These are phyloP conservation scores for Stellera chamaejasme DNA, from an alignment of 345 rosid genomes.

Conservation along the genomic window DNA sequence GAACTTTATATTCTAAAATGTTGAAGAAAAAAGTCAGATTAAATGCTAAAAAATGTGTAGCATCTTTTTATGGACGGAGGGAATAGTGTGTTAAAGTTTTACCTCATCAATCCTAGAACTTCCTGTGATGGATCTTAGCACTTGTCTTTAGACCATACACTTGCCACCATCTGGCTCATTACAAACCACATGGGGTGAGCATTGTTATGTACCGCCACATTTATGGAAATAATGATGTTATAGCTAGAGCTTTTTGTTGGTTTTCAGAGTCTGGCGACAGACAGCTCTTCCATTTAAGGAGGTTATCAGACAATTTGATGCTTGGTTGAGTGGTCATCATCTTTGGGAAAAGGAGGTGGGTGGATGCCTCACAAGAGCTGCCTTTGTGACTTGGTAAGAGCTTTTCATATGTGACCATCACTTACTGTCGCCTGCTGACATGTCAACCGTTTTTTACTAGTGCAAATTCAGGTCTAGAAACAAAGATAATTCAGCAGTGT, in stretches of 20 bases:
- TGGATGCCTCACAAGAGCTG: conserved; percentile 46
- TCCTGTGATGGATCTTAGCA: too few species aligned
- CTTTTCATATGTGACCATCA: background rate
- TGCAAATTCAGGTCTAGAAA: conserved; percentile 87
- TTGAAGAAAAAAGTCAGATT: too few species aligned
- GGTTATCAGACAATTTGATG: conserved; percentile 64
- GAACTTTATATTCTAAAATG: too few species aligned
- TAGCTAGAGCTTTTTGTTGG: background rate
- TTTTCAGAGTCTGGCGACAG: conserved; percentile 83
- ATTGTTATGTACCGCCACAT: too few species aligned
- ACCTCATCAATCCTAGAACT: too few species aligned
- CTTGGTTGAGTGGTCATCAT: conserved; percentile 51
- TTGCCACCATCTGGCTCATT: too few species aligned
- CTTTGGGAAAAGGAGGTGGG: conserved; percentile 44
- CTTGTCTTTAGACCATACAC: too few species aligned
- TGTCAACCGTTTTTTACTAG: conserved; percentile 24
- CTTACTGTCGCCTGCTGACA: conserved; percentile 10
- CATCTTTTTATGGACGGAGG: too few species aligned
- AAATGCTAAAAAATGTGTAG: too few species aligned
- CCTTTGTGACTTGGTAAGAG: conserved; percentile 71
- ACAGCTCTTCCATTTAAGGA: conserved; percentile 70
- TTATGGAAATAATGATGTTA: too few species aligned
- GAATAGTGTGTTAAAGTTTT: too few species aligned
- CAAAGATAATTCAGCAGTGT: conserved; percentile 71
- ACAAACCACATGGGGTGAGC: too few species aligned